Conservation (phyloP, 2,329 filamentous ascomycete species). For the Arthrobotrys conoides region DNA sequence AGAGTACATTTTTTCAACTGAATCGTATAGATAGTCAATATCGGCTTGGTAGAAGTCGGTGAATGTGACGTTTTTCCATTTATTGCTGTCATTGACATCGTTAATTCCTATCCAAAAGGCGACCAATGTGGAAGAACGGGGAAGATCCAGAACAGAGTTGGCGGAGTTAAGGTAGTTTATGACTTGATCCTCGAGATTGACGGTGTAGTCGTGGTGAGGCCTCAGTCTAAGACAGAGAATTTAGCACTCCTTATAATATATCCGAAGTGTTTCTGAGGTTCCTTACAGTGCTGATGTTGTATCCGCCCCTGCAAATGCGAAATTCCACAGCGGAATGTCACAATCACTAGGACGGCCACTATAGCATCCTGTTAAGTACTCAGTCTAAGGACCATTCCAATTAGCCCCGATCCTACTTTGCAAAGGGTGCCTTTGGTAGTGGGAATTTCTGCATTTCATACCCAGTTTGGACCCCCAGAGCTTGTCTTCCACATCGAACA, state of each 20-base stretch:
- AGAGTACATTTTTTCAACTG: slow-evolving; percentile 43
- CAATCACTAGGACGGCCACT: slow-evolving; percentile 40
- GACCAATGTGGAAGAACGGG: slow-evolving; percentile 36
- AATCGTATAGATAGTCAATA: slow-evolving; percentile 37
- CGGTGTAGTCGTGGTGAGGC: slow-evolving; percentile 46
- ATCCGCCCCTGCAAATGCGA: slow-evolving; percentile 45
- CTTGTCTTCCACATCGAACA: slow-evolving; percentile 24
- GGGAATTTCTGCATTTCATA: neutral
- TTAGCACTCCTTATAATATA: neutral
- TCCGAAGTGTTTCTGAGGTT: neutral
- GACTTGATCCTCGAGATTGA: slow-evolving; percentile 40
- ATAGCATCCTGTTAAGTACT: slow-evolving; percentile 53
- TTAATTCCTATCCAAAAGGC: slow-evolving; percentile 53
- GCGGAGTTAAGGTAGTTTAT: slow-evolving; percentile 33
- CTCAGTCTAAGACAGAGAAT: slow-evolving; percentile 1
- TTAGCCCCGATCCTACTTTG: neutral
- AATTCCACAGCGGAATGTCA: slow-evolving; percentile 46
- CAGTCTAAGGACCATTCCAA: slow-evolving; percentile 11
- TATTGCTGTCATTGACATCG: slow-evolving; percentile 51
- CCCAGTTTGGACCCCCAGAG: slow-evolving; percentile 55
- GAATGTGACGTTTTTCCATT: slow-evolving; percentile 50
- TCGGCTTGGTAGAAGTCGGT: slow-evolving; percentile 45
- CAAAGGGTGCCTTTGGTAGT: no score
- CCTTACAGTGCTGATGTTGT: slow-evolving; percentile 43
- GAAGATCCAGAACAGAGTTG: slow-evolving; percentile 35